Base-by-base conservation (phyloP, 768 basidiomycete species). In the Lyophyllum semitale region DNA sequence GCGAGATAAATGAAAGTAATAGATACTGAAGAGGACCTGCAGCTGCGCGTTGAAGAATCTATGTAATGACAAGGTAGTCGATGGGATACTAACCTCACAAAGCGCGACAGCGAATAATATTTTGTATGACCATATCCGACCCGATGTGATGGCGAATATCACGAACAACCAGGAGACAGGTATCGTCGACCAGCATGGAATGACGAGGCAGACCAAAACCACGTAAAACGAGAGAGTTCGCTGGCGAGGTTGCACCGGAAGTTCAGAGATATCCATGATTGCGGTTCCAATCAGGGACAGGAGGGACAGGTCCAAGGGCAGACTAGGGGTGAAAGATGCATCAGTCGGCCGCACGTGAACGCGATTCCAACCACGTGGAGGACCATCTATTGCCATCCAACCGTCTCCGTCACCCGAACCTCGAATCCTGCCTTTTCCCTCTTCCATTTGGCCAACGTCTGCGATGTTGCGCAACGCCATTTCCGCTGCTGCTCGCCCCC, bases 401-500 rank as follows among this genome's bases (percentile, higher is more conserved):
- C n/a, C n/a, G n/a, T n/a, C 27, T 53, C 53, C 49, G 51, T 32
- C 59, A 58, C 59, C 54, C 55, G 74, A 70, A 63, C 57, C 57
- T 57, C 68, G 72, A 65, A 66, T 68, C 71, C 58, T 60, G 49
- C 58, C 62, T 66, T 66, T 66, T 63, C 53, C 63, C 62, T 64
- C 53, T 57, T 65, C 60, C 59, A 59, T 62, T 54, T 33, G 22
- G 57, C 63, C 66, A 66, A 65, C 70, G 65, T 71, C 68, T 70
- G 71, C 59, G 68, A 89, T 90, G 84, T 73, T 91, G 68, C 85
- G 85, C 76, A 84, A 80, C 75, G 81, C 82, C 61, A 62, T 89
- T 64, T 73, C 83, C 57, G 72, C 79, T 15, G 77, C 78, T 55
- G 72, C 80, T 50, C 86, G 87, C 57, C 81, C 87, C 40, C 68